A percentile compares a stretch with the other conserved stretches of the same genome.
Evolutionary conservation across 345 rosid genomes (phyloP).

Genomic region (Moricandia arvensis): DNA sequence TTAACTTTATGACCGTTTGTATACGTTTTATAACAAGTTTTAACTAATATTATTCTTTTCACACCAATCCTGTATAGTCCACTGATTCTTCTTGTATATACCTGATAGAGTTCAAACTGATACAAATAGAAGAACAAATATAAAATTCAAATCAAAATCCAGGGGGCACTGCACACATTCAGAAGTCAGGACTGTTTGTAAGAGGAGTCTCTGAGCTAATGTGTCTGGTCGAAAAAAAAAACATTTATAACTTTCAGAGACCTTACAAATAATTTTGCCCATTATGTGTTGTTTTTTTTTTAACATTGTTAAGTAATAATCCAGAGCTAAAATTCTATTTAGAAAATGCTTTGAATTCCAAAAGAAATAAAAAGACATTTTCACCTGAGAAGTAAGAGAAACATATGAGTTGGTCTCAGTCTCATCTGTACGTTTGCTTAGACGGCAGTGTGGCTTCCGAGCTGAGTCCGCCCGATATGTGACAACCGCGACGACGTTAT

Average conservation of each 20-base stretch:
- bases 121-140: not conserved
- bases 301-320: conserved; percentile 29
- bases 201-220: conserved; percentile 9
- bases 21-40: not conserved
- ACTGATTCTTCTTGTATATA: too few relatives aligned
- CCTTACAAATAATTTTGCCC: conserved; percentile 28
- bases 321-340: conserved; percentile 21
- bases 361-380: conserved; percentile 12
- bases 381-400: not conserved
- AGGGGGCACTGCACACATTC: not conserved
- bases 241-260: conserved; percentile 23
- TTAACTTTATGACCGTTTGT: not conserved
- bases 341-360: not conserved
- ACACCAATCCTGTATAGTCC: too few relatives aligned
- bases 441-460: conserved; percentile 48
- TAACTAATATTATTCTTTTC: not conserved
- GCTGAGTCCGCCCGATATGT: conserved; percentile 72
- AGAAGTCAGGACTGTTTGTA: conserved; percentile 3
- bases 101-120: not conserved
- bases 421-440: conserved; percentile 31
- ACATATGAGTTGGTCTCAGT: conserved; percentile 10
- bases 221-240: conserved; percentile 7
- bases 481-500: conserved; percentile 68
- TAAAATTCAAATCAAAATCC: not conserved
- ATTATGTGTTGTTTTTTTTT: not conserved